These are phyloP conservation scores for Aphanocladium album DNA, from an alignment of 2,329 filamentous ascomycete species.

Conservation along the genomic window DNA sequence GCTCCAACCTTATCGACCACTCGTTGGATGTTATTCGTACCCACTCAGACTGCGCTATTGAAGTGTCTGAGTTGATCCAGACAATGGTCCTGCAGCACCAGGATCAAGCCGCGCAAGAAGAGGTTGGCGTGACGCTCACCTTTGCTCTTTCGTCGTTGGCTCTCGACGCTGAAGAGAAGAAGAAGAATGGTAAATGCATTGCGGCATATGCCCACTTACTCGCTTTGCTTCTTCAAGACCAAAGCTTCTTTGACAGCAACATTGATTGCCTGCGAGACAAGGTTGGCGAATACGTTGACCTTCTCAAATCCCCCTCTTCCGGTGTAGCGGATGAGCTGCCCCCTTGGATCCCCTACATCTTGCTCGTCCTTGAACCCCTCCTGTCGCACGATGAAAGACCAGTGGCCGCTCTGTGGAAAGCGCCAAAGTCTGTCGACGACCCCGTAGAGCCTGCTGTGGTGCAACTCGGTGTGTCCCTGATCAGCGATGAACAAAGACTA, in stretches of 20 bases:
- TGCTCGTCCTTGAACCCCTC: slow-evolving; percentile 84
- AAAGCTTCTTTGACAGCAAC: slow-evolving; percentile 72
- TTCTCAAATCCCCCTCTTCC: slow-evolving; percentile 66
- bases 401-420: slow-evolving; percentile 64
- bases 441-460: slow-evolving; percentile 50
- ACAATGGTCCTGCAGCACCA: slow-evolving; percentile 60
- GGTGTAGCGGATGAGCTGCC: slow-evolving; percentile 72
- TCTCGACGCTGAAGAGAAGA: slow-evolving; percentile 57
- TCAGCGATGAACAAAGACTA: slow-evolving; percentile 59
- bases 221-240: slow-evolving; percentile 80
- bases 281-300: slow-evolving; percentile 69
- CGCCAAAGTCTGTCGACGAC: slow-evolving; percentile 47
- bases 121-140: slow-evolving; percentile 77
- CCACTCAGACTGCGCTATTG: slow-evolving; percentile 84
- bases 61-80: slow-evolving; percentile 80
- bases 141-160: slow-evolving; percentile 72
- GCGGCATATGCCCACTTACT: slow-evolving; percentile 89
- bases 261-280: slow-evolving; percentile 70
- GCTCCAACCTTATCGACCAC: slow-evolving; percentile 76
- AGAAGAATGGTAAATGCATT: slow-evolving; percentile 58
- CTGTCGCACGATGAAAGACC: slow-evolving; percentile 87
- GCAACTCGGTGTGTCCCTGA: slow-evolving; percentile 52
- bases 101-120: slow-evolving; percentile 53
- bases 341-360: slow-evolving; percentile 85
- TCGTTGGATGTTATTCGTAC: slow-evolving; percentile 85